Evolutionary conservation across 306 rosid genomes (phyloP), one percentile per base, ranked within the genome.

Genomic region (Rosa lucieae): DNA sequence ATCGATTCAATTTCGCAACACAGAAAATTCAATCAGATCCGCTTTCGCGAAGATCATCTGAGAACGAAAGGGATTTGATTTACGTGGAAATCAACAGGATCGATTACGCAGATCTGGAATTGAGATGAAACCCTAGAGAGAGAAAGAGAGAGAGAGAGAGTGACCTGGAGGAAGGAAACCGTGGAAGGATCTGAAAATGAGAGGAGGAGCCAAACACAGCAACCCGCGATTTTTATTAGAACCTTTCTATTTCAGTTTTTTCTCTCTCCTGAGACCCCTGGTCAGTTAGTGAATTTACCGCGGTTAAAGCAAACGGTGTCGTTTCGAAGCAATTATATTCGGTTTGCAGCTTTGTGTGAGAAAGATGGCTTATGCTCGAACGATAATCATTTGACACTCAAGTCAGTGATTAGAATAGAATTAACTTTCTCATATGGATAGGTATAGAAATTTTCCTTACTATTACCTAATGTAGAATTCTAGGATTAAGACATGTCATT

Each of bases 231-330:
- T 77, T 70, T 81, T 79, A 72, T 70, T 18, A 0, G 1, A 3
- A 23, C 9, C 20, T 37, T 21, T 8, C 77, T 3, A 52, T 21
- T 21, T 71, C 75, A 10, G 10, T 23, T 15, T 6, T 48, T 21
- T 66, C 68, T 58, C 79, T 81, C 80, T 67, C 71, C 75, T 48
- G 59, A 21, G 37, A 32, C 37, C 83, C 43, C 10, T 40, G 29
- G 78, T 62, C 47, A 51, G 43, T 77, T 42, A 21, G 49, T 67
- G 14, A 12, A 11, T 35, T 23, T 23, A 61, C 74, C 73, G 59
- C 73, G 83, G 70, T 83, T 74, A 32, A 3, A 71, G 20, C 3
- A 13, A 42, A 63, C 83, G 83, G 18, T 39, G 83, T 51, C 83
- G 83, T 68, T 67, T 65, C 13, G 1, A 26, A 13, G 40, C 3